A percentile compares a stretch with the other conserved stretches of the same genome.
Evolutionary conservation across 805 yeast species (phyloP).

Genomic region (Cyberlindnera misumaiensis): DNA sequence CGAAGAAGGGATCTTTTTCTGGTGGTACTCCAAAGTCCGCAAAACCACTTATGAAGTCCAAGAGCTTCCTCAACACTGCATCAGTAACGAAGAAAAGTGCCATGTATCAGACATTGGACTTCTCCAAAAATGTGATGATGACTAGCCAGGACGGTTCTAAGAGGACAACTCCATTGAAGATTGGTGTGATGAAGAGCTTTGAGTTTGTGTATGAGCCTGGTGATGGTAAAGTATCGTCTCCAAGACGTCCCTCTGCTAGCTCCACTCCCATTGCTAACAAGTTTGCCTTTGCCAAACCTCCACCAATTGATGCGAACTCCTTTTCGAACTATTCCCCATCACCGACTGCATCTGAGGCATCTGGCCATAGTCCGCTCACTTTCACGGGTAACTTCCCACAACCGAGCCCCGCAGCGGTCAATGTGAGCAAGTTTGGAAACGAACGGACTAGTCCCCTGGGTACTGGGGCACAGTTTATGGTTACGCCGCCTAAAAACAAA

Average conservation of each 20-base stretch:
- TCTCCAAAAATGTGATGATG: constrained; percentile 12
- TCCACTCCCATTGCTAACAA: constrained; percentile 17
- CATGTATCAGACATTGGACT: constrained; percentile 21
- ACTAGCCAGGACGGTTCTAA: not conserved
- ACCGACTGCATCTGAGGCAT: constrained; percentile 21
- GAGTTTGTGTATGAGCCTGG: constrained; percentile 23
- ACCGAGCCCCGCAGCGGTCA: constrained; percentile 12
- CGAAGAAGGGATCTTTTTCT: constrained; percentile 17
- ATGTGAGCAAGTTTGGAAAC: constrained; percentile 7
- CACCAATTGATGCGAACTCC: constrained; percentile 14
- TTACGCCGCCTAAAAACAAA: not conserved
- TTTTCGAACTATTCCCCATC: constrained; percentile 18
- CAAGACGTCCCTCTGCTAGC: constrained; percentile 13
- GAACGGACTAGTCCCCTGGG: not conserved
- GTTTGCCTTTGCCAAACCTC: constrained; percentile 19
- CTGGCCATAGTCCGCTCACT: constrained; percentile 19
- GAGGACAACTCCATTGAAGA: constrained; percentile 6
- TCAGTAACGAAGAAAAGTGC: constrained; percentile 5
- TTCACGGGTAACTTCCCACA: constrained; percentile 6
- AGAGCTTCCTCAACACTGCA: constrained; percentile 14
- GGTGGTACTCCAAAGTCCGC: constrained; percentile 1
- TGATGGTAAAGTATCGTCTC: constrained; percentile 9
- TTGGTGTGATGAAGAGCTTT: constrained; percentile 14
- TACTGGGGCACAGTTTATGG: not conserved
- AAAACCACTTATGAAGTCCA: constrained; percentile 19